These are phyloP conservation scores for Maudiozyma serrabonitensis DNA, from an alignment of 805 yeast species.

Conservation along the genomic window DNA sequence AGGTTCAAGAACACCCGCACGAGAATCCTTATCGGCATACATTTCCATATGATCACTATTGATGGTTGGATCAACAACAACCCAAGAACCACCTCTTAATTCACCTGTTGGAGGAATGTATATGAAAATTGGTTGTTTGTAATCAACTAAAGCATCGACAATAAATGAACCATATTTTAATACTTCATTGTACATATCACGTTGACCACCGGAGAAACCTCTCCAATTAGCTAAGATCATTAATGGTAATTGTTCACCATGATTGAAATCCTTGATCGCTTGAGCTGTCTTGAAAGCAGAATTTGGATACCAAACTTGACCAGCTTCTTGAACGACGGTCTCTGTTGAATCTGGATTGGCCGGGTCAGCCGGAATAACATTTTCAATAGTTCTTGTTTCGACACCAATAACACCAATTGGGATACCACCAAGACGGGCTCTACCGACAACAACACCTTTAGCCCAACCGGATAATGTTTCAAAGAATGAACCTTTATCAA, in stretches of 20 bases:
- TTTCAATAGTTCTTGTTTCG: slow-evolving; percentile 84
- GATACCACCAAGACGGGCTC: slow-evolving; percentile 98
- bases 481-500: slow-evolving; percentile 87
- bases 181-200: slow-evolving; percentile 98
- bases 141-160: slow-evolving; percentile 93
- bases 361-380: slow-evolving; percentile 93
- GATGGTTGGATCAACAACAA: slow-evolving; percentile 97
- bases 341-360: slow-evolving; percentile 96
- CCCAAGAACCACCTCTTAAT: slow-evolving; percentile 99
- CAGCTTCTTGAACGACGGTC: slow-evolving; percentile 83
- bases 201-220: slow-evolving; percentile 99
- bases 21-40: slow-evolving; percentile 92
- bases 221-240: slow-evolving; percentile 99
- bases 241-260: slow-evolving; percentile 95
- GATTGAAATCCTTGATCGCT: slow-evolving; percentile 93
- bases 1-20: slow-evolving; percentile 98
- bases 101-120: slow-evolving; percentile 98
- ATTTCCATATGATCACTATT: slow-evolving; percentile 97
- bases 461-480: slow-evolving; percentile 99
- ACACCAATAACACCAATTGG: slow-evolving; percentile 98
- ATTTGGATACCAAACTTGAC: slow-evolving; percentile 99
- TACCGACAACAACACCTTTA: slow-evolving; percentile 94
- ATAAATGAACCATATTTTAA: slow-evolving; percentile 93
- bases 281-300: slow-evolving; percentile 99
- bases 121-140: slow-evolving; percentile 92